Evolutionary conservation across 2,329 filamentous ascomycete genomes (phyloP).

Genomic region (Sporothrix variecibatus): DNA sequence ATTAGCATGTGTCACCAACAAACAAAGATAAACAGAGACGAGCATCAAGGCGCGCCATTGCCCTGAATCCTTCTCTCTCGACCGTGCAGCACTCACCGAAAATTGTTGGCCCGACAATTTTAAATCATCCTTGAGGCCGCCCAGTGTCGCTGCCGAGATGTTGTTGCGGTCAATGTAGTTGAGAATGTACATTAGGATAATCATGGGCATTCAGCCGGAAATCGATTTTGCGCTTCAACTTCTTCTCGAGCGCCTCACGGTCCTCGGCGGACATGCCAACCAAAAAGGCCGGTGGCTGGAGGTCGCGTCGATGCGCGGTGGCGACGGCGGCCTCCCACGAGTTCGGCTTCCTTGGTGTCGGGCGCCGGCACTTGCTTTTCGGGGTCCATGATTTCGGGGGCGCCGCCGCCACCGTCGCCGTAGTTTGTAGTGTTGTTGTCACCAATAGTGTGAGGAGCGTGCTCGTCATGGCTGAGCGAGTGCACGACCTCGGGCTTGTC

Average conservation of each 20-base stretch:
- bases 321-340: conserved; percentile 33
- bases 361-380: conserved; percentile 4
- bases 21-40: neutral
- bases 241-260: conserved; percentile 50
- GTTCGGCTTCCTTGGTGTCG: neutral
- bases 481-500: conserved; percentile 13
- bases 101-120: conserved; percentile 39
- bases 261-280: conserved; percentile 31
- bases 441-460: neutral
- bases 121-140: conserved; percentile 50
- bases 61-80: neutral
- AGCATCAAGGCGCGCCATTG: neutral
- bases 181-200: conserved; percentile 65
- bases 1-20: neutral
- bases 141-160: conserved; percentile 47
- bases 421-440: neutral
- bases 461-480: conserved; percentile 13
- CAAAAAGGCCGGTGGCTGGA: conserved; percentile 32
- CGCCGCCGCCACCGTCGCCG: neutral
- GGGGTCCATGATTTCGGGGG: neutral
- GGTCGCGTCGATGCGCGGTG: conserved; percentile 49
- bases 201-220: conserved; percentile 58
- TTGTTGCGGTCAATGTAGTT: conserved; percentile 58
- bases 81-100: conserved; percentile 30
- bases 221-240: conserved; percentile 62